Evolutionary conservation across 129 eudicot genomes (phyloP).

Genomic region (Solidago caesia): DNA sequence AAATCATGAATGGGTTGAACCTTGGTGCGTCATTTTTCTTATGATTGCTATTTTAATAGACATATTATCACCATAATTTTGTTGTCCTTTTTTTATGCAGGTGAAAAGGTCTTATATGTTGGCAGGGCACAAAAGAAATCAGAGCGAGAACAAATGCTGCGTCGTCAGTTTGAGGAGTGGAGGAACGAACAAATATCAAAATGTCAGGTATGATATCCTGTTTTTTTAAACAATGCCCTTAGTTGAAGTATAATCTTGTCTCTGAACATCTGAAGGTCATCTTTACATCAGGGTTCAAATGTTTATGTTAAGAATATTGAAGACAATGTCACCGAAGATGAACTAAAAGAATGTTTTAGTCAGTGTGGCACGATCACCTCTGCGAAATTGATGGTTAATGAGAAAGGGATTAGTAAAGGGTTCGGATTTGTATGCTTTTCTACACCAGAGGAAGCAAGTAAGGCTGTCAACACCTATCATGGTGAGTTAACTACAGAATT

Average conservation of each 20-base stretch:
- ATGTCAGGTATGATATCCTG: conserved; percentile 48
- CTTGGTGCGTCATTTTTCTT: conserved; percentile 46
- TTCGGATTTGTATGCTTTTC: conserved; percentile 94
- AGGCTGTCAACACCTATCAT: conserved; percentile 63
- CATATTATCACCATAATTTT: neutral
- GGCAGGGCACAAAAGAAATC: conserved; percentile 89
- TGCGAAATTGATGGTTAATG: conserved; percentile 70
- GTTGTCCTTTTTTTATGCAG: conserved; percentile 30
- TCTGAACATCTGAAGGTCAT: neutral
- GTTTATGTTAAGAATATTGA: conserved; percentile 79
- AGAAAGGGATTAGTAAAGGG: conserved; percentile 74
- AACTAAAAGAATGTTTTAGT: conserved; percentile 63
- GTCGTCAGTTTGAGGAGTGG: conserved; percentile 68
- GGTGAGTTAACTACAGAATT: conserved; percentile 40
- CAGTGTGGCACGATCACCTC: conserved; percentile 88
- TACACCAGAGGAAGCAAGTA: conserved; percentile 69
- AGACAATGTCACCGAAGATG: conserved; percentile 65
- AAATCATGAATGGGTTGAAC: conserved; percentile 63
- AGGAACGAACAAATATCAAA: conserved; percentile 65
- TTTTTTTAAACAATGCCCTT: neutral
- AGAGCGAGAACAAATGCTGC: conserved; percentile 72
- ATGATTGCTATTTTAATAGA: neutral
- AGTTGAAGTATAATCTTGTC: neutral
- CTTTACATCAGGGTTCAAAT: conserved; percentile 61
- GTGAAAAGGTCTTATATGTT: conserved; percentile 73